Evolutionary conservation across 495 filamentous ascomycete genomes (phyloP), one percentile per base, ranked within the genome.

Genomic region (Rhizodiscina lignyota): DNA sequence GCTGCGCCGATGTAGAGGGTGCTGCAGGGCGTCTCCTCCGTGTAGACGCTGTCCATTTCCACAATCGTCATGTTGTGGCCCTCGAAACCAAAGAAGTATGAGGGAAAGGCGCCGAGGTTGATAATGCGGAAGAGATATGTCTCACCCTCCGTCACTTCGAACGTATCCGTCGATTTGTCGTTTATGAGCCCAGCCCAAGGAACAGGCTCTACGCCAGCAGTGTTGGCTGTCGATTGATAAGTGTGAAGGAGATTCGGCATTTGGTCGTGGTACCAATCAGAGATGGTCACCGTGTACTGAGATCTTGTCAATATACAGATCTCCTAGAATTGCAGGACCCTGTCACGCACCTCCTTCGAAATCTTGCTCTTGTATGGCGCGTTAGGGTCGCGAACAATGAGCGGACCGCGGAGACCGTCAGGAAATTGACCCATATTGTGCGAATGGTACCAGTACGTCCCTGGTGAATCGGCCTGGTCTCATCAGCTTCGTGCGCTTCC

Each of bases 51-150:
- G 45, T 87, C 81, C 1, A 78, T 70, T 52, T 84, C 81, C 8
- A 81, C 70, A 17, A 85, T 64, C 3, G 50, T 57, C 64, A 74
- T 69, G 4, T 61, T 63, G 42, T 75, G 70, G 12, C 54, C 66
- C 35, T 69, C 59, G 42, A 60, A 50, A 55, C 55, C 56, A 21
- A 60, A 45, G 41, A 56, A 56, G 34, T 56, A 54, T 2, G 46
- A 51, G 2, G 53, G 50, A 32, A 60, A 60, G 8, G 55, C 55
- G 35, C 43, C 56, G 18, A 81, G 73, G 50, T 89, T 89, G 50
- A 83, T 56, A 37, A 87, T 61, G 11, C 75, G 74, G 49, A 93
- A 65, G 11, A 86, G 60, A 39, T 93, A 93, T 0, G 82, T 92
- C 50, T 77, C 85, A 8, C 73, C 74, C 0, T 83, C 69, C 37